Conservation (phyloP, 2,329 filamentous ascomycete species). For the Penicillium sp. region DNA sequence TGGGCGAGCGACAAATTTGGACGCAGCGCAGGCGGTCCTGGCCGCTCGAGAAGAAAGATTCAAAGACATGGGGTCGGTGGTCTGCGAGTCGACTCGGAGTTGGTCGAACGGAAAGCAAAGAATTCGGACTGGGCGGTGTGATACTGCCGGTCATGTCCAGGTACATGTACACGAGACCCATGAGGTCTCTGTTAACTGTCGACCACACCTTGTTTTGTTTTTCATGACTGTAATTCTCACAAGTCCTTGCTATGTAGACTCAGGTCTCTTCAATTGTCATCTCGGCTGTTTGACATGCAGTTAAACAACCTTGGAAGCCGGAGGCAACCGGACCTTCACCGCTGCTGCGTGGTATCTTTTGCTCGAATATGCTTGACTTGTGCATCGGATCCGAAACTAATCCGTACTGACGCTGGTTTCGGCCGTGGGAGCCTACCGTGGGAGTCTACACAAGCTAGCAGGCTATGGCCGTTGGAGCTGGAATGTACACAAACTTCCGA, state of each 20-base stretch:
- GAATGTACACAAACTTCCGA: not conserved
- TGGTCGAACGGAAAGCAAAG: constrained; percentile 17
- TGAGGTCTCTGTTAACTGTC: not conserved
- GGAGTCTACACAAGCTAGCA: not conserved
- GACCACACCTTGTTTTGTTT: not conserved
- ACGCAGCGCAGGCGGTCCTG: constrained; percentile 29
- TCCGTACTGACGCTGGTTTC: not conserved
- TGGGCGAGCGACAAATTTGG: constrained; percentile 13
- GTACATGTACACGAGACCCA: not conserved
- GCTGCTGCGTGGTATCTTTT: constrained; percentile 9
- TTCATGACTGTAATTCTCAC: not conserved
- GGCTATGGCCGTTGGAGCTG: constrained; percentile 1
- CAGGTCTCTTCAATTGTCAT: constrained; percentile 1
- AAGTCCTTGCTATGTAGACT: not conserved
- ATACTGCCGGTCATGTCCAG: constrained; percentile 14
- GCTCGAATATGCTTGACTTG: constrained; percentile 4
- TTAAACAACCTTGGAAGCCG: constrained; percentile 2
- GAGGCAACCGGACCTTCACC: constrained; percentile 12
- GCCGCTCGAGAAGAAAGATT: constrained; percentile 38
- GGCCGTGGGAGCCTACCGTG: not conserved
- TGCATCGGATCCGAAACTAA: constrained; percentile 1
- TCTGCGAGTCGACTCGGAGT: constrained; percentile 13
- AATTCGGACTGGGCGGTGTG: constrained; percentile 20
- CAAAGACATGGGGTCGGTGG: constrained; percentile 39
- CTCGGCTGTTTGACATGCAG: constrained; percentile 1